Conservation (phyloP, 2,329 filamentous ascomycete species). For the Talaromyces sp. region DNA sequence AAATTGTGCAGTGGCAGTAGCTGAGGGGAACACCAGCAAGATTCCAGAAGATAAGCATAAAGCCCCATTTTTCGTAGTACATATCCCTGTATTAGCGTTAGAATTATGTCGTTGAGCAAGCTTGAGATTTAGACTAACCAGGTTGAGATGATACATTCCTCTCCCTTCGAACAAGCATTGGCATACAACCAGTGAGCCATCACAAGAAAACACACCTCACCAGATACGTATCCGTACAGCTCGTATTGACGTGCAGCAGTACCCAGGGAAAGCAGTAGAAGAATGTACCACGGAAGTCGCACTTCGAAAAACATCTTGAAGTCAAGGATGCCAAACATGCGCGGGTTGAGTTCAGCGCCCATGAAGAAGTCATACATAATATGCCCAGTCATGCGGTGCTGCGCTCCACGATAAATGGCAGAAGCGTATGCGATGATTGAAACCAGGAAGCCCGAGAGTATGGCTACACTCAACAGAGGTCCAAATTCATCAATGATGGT, state of each 20-base stretch:
- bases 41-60: constrained; percentile 99
- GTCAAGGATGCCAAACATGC: constrained; percentile 78
- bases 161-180: constrained; percentile 87
- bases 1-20: constrained; percentile 92
- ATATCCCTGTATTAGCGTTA: constrained; percentile 63
- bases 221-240: constrained; percentile 76
- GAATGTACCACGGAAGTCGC: constrained; percentile 85
- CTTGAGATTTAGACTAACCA: constrained; percentile 52
- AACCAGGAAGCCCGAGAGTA: constrained; percentile 82
- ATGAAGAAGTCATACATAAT: constrained; percentile 87
- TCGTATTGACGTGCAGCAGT: constrained; percentile 81
- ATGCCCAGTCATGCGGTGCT: constrained; percentile 88
- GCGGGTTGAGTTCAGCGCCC: constrained; percentile 81
- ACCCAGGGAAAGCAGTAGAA: constrained; percentile 73
- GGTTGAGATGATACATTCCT: constrained; percentile 83
- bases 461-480: constrained; percentile 85
- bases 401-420: constrained; percentile 70
- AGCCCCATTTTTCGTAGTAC: constrained; percentile 96
- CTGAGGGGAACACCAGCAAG: constrained; percentile 83
- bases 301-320: constrained; percentile 98
- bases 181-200: constrained; percentile 91
- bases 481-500: constrained; percentile 95
- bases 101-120: not conserved
- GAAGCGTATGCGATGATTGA: constrained; percentile 82
- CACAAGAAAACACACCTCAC: constrained; percentile 78